Conservation (phyloP, 345 rosid genomes). For the Aegle marmelos region DNA sequence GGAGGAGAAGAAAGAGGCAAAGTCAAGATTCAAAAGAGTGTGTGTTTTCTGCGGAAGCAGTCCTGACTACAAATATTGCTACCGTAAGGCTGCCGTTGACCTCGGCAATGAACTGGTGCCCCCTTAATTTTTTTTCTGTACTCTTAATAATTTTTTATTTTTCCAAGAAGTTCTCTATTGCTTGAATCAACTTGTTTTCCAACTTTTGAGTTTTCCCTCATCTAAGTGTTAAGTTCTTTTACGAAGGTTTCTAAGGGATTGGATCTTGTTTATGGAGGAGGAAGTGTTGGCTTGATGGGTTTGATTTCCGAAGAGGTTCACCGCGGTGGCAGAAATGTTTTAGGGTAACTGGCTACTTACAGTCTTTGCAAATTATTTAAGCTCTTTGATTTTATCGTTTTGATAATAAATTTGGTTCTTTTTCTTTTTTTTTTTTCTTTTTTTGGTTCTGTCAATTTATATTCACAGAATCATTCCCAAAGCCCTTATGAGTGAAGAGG, state of each 20-base stretch:
- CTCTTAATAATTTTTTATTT: neutral
- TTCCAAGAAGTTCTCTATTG: neutral
- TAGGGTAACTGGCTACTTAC: constrained; percentile 41
- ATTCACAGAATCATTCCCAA: constrained; percentile 70
- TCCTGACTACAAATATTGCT: constrained; percentile 60
- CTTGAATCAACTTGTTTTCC: neutral
- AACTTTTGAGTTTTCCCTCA: no score
- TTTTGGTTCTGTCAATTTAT: neutral
- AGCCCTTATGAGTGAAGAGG: constrained; percentile 90
- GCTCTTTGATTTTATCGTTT: neutral
- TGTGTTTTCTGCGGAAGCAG: constrained; percentile 96
- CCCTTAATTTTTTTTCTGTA: neutral
- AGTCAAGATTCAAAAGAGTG: constrained; percentile 59
- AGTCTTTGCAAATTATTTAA: neutral
- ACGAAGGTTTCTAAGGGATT: constrained; percentile 47
- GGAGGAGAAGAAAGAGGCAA: constrained; percentile 26
- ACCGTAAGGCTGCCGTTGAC: constrained; percentile 75
- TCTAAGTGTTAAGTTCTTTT: neutral
- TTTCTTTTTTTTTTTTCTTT: neutral
- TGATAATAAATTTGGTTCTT: neutral
- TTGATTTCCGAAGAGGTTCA: constrained; percentile 59
- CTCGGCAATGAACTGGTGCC: constrained; percentile 74
- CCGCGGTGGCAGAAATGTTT: constrained; percentile 57
- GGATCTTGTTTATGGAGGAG: constrained; percentile 74
- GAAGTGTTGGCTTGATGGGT: constrained; percentile 73